Conservation (phyloP, 352 stramenopile species). For the Elongisporangium undulatum region DNA sequence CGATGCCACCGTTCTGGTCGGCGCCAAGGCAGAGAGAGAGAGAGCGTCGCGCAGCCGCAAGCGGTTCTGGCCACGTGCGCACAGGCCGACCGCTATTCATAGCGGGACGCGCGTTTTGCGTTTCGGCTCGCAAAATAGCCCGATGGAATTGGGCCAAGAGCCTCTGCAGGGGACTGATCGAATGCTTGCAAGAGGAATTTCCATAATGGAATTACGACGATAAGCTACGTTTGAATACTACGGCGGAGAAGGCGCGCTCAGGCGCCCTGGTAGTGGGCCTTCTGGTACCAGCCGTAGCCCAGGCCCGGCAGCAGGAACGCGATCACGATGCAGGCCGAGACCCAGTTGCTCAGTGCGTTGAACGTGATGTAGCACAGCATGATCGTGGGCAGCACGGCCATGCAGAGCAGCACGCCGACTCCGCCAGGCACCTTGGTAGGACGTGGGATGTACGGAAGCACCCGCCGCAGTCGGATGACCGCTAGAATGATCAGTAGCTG, state of each 20-base stretch:
- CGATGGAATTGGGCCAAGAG: too few species aligned
- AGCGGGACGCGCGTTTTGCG: too few species aligned
- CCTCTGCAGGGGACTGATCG: too few species aligned
- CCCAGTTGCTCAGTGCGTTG: conserved; percentile 19
- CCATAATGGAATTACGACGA: too few species aligned
- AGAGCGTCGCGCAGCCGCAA: too few species aligned
- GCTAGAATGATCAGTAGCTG: conserved; percentile 87
- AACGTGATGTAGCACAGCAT: conserved; percentile 38
- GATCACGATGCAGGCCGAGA: conserved; percentile 26
- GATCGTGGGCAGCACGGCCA: conserved; percentile 17
- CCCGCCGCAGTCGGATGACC: conserved; percentile 82
- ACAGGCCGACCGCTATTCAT: too few species aligned
- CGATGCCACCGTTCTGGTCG: conserved; percentile 5
- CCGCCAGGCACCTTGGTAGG: conserved; percentile 35
- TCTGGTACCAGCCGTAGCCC: conserved; percentile 25
- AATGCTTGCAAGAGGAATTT: too few species aligned
- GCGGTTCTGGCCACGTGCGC: too few species aligned
- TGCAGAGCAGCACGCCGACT: conserved; percentile 6
- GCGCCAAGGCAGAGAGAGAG: neutral
- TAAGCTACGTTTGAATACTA: too few species aligned
- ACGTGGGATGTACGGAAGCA: conserved; percentile 55
- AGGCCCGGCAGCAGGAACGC: conserved; percentile 36
- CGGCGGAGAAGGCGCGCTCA: too few species aligned
- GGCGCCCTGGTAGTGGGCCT: neutral
- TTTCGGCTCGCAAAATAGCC: too few species aligned